phyloP scores from a whole-genome alignment of 768 basidiomycete species.

The Gyrodon lividus region DNA sequence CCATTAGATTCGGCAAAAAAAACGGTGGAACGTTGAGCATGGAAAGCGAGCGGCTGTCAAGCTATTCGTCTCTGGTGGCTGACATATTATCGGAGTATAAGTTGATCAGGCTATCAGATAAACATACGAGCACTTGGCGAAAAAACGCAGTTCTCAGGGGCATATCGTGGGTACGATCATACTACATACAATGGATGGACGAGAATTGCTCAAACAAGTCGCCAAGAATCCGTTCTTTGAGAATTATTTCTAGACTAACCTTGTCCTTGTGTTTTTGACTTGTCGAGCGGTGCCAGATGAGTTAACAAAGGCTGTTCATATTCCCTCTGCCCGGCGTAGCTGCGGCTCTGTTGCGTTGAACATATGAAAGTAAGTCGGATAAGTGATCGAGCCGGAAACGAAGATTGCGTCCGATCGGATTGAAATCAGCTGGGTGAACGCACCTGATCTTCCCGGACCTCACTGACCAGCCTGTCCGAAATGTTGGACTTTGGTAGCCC shows the following conservation, averaged over 20 bases:
- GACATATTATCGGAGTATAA: no score
- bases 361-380: neutral
- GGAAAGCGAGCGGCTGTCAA: no score
- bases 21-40: no score
- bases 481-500: neutral
- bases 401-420: neutral
- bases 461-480: neutral
- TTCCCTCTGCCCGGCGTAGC: no score
- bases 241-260: constrained; percentile 8
- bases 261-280: neutral
- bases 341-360: neutral
- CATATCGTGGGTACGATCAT: constrained; percentile 15
- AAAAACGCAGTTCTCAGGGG: neutral
- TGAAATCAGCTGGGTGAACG: neutral
- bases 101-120: constrained; percentile 13
- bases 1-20: no score
- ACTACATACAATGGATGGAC: neutral
- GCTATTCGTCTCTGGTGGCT: no score
- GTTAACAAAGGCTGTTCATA: neutral
- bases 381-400: neutral
- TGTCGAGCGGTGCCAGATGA: neutral
- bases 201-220: neutral
- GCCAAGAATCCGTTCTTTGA: constrained; percentile 10
- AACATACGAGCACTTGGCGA: constrained; percentile 8
- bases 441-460: neutral